A percentile compares a stretch with the other conserved stretches of the same genome.
phyloP scores from a whole-genome alignment of 2,329 filamentous ascomycete genomes.

The Ophiostoma sp. region DNA sequence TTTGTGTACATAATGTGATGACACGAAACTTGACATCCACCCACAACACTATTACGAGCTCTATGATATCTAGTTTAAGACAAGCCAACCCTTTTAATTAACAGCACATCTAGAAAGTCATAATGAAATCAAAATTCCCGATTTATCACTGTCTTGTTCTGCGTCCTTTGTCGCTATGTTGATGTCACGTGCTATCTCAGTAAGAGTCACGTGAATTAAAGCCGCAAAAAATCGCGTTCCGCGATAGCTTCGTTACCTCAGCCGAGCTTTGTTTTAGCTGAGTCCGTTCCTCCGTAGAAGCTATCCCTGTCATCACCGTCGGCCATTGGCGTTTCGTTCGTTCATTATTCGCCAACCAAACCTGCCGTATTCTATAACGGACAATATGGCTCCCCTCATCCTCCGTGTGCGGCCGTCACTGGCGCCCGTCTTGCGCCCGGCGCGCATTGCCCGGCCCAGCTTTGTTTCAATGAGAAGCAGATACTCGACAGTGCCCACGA shows the following conservation, averaged over 20 bases:
- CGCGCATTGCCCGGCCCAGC: background rate
- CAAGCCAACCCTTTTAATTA: no score
- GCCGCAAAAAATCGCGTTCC: constrained; percentile 1
- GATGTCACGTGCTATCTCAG: background rate
- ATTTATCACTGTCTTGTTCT: no score
- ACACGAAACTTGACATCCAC: background rate
- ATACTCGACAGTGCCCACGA: background rate
- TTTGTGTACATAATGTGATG: no score
- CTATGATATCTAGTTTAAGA: no score
- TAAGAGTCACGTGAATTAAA: background rate
- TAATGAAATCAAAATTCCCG: background rate
- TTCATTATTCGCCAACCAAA: constrained; percentile 1
- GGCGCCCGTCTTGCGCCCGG: constrained; percentile 12
- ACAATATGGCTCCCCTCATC: constrained; percentile 38
- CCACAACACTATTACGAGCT: no score
- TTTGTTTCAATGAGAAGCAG: background rate
- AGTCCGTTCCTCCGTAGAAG: background rate
- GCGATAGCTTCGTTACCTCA: background rate
- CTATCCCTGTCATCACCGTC: background rate
- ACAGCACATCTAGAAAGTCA: no score
- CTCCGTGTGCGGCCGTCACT: constrained; percentile 34
- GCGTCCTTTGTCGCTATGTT: background rate
- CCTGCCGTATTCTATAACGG: background rate
- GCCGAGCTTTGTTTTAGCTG: constrained; percentile 14
- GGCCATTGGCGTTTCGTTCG: constrained; percentile 22